Evolutionary conservation across 176 grass and related monocot genomes (phyloP).

Genomic region (Melocanna baccifera): DNA sequence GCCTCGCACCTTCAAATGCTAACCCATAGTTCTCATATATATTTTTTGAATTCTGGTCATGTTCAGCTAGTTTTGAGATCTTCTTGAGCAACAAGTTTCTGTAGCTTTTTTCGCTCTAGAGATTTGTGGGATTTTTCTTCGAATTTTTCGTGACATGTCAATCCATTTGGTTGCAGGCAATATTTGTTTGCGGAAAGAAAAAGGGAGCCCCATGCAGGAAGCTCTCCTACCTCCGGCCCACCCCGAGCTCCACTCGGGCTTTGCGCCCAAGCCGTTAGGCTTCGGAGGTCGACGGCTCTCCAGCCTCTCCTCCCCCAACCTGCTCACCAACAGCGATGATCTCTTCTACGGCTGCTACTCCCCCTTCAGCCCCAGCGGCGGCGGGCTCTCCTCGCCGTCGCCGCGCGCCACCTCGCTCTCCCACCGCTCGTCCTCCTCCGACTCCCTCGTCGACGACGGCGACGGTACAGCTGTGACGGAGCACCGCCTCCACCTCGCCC

Average conservation of each 20-base stretch:
- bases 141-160: neutral
- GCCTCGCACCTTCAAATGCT: neutral
- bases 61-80: neutral
- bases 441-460: slow-evolving; percentile 39
- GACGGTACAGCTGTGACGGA: slow-evolving; percentile 11
- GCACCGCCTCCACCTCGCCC: slow-evolving; percentile 51
- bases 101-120: neutral
- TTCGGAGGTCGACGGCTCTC: slow-evolving; percentile 31
- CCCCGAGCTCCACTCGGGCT: slow-evolving; percentile 36
- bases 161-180: slow-evolving; percentile 26
- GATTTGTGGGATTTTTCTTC: neutral
- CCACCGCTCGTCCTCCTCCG: slow-evolving; percentile 39
- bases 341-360: slow-evolving; percentile 47
- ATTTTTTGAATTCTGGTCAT: neutral
- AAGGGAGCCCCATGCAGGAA: slow-evolving; percentile 54
- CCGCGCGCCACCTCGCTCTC: slow-evolving; percentile 41
- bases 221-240: slow-evolving; percentile 43
- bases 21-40: neutral
- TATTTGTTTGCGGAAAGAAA: slow-evolving; percentile 18
- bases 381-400: neutral
- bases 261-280: slow-evolving; percentile 35
- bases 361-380: slow-evolving; percentile 14
- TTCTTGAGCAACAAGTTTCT: neutral
- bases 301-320: slow-evolving; percentile 24
- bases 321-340: slow-evolving; percentile 36